Conservation (phyloP, 345 rosid species). For the Eucalyptus curtisii region DNA sequence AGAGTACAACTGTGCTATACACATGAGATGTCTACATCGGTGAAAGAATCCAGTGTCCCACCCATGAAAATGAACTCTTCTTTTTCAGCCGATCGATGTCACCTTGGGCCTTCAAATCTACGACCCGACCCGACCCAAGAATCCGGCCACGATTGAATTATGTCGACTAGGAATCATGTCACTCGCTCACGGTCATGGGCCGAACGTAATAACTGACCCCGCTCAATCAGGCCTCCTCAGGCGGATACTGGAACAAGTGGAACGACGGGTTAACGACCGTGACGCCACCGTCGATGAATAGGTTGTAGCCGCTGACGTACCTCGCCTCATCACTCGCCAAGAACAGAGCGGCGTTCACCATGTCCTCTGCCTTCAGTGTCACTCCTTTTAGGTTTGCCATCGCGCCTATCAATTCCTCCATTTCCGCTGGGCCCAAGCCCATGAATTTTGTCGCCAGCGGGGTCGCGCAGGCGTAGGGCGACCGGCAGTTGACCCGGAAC, state of each 20-base stretch:
- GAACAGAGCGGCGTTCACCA: slow-evolving; percentile 30
- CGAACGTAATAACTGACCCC: not conserved
- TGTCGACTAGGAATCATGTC: not conserved
- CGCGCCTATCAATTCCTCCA: slow-evolving; percentile 5
- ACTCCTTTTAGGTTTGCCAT: slow-evolving; percentile 19
- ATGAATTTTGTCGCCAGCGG: slow-evolving; percentile 17
- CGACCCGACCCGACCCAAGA: not conserved
- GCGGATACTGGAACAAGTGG: slow-evolving; percentile 10
- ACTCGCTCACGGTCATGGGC: not conserved
- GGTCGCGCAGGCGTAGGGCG: slow-evolving; percentile 24
- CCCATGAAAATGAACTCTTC: not conserved
- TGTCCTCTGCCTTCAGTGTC: slow-evolving; percentile 22
- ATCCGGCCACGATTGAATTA: not conserved
- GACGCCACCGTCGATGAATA: slow-evolving; percentile 30
- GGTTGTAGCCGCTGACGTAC: slow-evolving; percentile 29
- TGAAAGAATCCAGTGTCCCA: not conserved
- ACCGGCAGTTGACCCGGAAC: slow-evolving; percentile 32
- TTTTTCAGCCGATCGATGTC: not conserved
- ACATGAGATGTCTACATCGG: not conserved
- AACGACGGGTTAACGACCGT: slow-evolving; percentile 17
- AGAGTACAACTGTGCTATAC: not conserved
- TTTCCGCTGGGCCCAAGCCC: slow-evolving; percentile 2
- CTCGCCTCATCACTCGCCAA: slow-evolving; percentile 36
- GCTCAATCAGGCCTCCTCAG: not conserved
- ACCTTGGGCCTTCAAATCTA: not conserved